Conservation (phyloP, 164 flowering plant species). For the Euptelea pleiosperma region DNA sequence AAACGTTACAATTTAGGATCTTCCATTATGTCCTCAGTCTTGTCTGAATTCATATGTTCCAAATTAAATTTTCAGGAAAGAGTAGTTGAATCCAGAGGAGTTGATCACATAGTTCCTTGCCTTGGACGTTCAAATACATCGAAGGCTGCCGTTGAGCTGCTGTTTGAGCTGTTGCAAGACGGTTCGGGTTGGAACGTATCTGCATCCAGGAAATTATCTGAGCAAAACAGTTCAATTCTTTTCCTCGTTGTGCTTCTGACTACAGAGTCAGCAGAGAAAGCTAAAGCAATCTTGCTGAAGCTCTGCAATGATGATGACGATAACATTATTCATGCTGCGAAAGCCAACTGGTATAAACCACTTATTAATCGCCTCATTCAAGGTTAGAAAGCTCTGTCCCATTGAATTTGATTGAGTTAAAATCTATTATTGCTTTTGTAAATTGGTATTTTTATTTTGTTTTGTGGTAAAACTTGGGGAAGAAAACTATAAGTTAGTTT, state of each 20-base stretch:
- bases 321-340: conserved; percentile 46
- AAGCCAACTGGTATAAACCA: conserved; percentile 59
- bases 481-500: no score
- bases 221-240: conserved; percentile 37
- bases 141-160: conserved; percentile 50
- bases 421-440: not conserved
- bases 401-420: not conserved
- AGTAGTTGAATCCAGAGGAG: conserved; percentile 45
- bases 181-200: conserved; percentile 47
- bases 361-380: conserved; percentile 42
- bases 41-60: not conserved
- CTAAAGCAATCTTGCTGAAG: conserved; percentile 45
- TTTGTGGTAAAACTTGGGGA: no score
- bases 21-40: not conserved
- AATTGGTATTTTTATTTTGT: no score
- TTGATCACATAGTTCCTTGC: conserved; percentile 50
- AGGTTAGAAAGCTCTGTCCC: conserved; percentile 35
- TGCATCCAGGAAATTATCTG: conserved; percentile 37
- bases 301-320: conserved; percentile 55
- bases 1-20: not conserved
- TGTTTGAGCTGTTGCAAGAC: conserved; percentile 59
- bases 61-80: conserved; percentile 38
- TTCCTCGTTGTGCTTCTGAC: conserved; percentile 52
- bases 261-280: conserved; percentile 48
- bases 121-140: conserved; percentile 44